phyloP scores from a whole-genome alignment of 139 green algal genomes.

The Astrephomene gubernaculifera region DNA sequence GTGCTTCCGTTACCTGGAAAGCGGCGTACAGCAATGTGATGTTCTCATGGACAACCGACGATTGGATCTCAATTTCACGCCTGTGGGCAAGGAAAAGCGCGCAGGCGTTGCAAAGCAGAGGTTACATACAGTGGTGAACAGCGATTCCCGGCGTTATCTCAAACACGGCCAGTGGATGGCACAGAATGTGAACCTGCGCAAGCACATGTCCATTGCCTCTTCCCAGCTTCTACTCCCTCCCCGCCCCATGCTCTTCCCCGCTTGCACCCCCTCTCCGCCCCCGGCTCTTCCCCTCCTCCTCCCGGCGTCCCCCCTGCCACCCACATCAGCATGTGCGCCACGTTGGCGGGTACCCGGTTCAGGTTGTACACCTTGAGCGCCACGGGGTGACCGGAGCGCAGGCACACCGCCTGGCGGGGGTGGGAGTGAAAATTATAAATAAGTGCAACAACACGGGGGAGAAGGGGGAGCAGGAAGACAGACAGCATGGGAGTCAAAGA shows the following conservation, averaged over 20 bases:
- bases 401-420: not conserved
- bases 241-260: too few species aligned
- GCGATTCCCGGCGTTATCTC: not conserved
- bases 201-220: not conserved
- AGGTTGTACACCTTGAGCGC: conserved; percentile 40
- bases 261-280: not conserved
- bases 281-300: not conserved
- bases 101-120: not conserved
- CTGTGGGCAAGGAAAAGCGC: not conserved
- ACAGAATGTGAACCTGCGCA: not conserved
- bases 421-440: not conserved
- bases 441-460: not conserved
- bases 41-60: not conserved
- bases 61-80: not conserved
- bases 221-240: not conserved
- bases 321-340: conserved; percentile 5
- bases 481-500: not conserved
- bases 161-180: not conserved
- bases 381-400: not conserved
- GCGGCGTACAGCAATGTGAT: conserved; percentile 20
- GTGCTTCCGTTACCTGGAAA: not conserved
- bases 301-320: not conserved
- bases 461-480: not conserved
- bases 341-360: not conserved
- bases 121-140: not conserved